phyloP scores from a whole-genome alignment of 2,329 filamentous ascomycete species.

The Colletotrichum lentis region DNA sequence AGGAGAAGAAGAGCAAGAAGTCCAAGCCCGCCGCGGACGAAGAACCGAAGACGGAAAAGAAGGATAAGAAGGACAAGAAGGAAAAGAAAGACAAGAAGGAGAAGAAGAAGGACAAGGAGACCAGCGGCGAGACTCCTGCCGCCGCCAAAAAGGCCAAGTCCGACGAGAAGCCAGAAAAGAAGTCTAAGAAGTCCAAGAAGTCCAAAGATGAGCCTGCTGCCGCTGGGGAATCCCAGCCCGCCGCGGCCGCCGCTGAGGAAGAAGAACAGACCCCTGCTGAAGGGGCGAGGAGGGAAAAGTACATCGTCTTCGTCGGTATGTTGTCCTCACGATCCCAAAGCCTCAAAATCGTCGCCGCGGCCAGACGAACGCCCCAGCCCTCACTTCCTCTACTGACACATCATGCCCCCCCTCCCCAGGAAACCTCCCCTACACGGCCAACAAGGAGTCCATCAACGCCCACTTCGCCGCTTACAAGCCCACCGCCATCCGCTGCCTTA shows the following conservation, averaged over 20 bases:
- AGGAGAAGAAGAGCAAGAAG: constrained; percentile 45
- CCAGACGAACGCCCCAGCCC: constrained; percentile 28
- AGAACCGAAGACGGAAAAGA: constrained; percentile 40
- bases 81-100: constrained; percentile 42
- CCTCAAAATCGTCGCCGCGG: background rate
- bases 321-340: background rate
- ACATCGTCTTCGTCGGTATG: constrained; percentile 79
- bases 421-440: constrained; percentile 89
- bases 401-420: constrained; percentile 57
- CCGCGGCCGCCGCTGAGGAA: constrained; percentile 25
- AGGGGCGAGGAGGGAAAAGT: constrained; percentile 60
- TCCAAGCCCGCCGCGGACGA: constrained; percentile 14
- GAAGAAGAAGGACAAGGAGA: constrained; percentile 42
- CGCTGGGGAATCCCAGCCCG: background rate
- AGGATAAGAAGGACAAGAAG: constrained; percentile 44
- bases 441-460: constrained; percentile 69
- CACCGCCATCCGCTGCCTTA: constrained; percentile 75
- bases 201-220: constrained; percentile 45
- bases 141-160: constrained; percentile 20
- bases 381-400: constrained; percentile 39
- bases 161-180: constrained; percentile 38
- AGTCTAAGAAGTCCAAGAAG: constrained; percentile 49
- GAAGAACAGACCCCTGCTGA: constrained; percentile 30
- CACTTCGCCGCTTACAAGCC: constrained; percentile 84
- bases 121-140: constrained; percentile 45